Conservation (phyloP, 345 rosid species). For the Lepidium aucheri region DNA sequence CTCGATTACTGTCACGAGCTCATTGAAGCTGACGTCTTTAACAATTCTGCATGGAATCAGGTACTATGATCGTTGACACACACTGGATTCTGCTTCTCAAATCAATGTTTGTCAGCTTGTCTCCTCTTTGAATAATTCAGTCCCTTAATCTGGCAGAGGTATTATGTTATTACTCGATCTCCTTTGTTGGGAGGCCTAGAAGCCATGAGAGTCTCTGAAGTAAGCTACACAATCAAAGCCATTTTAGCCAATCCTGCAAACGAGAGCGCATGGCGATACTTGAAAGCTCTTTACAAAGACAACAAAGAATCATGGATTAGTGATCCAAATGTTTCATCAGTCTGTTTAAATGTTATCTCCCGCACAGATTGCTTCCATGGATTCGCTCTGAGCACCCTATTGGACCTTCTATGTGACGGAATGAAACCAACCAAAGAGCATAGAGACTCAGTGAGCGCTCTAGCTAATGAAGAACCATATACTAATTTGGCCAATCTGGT, state of each 20-base stretch:
- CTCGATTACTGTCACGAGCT: slow-evolving; percentile 68
- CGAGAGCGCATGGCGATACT: slow-evolving; percentile 91
- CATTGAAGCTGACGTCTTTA: slow-evolving; percentile 69
- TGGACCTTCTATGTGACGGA: slow-evolving; percentile 76
- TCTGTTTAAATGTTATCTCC: slow-evolving; percentile 52
- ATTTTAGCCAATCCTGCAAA: slow-evolving; percentile 53
- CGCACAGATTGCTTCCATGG: slow-evolving; percentile 36
- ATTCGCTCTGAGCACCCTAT: slow-evolving; percentile 59
- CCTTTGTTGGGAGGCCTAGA: slow-evolving; percentile 59
- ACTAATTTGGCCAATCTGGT: slow-evolving; percentile 39
- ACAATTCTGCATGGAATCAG: slow-evolving; percentile 99
- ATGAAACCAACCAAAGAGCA: slow-evolving; percentile 54
- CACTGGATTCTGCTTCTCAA: background rate
- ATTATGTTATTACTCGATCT: slow-evolving; percentile 60
- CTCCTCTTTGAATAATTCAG: background rate
- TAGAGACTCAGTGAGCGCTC: slow-evolving; percentile 42
- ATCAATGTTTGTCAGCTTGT: background rate
- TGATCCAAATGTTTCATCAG: slow-evolving; percentile 48
- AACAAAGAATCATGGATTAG: slow-evolving; percentile 39
- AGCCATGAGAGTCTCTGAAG: slow-evolving; percentile 76
- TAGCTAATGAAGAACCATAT: slow-evolving; percentile 33
- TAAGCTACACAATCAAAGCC: slow-evolving; percentile 51
- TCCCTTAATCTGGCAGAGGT: slow-evolving; percentile 41
- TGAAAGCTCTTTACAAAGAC: slow-evolving; percentile 66
- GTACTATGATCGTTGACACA: slow-evolving; percentile 25